Base-by-base conservation (phyloP, 345 rosid species). In the Eucalyptus pauciflora region DNA sequence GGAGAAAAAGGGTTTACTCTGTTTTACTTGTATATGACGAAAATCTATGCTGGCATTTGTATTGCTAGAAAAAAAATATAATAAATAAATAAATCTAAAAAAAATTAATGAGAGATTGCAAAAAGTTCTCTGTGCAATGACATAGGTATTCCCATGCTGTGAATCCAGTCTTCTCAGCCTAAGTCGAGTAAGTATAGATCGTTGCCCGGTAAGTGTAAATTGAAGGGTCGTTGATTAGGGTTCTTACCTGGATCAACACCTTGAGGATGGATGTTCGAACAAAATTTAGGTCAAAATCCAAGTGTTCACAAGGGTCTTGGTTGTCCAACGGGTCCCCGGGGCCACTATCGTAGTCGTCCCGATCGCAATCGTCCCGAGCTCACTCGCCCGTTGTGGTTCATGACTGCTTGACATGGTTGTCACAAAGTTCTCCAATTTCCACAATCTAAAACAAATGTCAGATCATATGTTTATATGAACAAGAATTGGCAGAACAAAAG, bases 31-130 rank as follows among this genome's bases (percentile, higher is more conserved):
- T 5, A 33, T 2, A 18, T 18, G 45, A 18, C 7, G 7, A 71
- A 76, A 76, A 76, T 22, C 1, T 1, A 0, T 3, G 2, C 48
- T 3, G 9, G 15, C 16, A 41, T 41, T 76, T 6, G 15, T 20
- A 41, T 41, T 22, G 48, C 41, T 41, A 41, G 41, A 41, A 41
- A 41, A 41, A 4, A 41, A 41, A 41, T 41, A 41, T n/a, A 41
- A 37, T 41, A 41, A 41, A 41, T 41, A 41, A 41, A 41, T 41
- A 41, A 41, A 41, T 41, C 41, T 41, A 41, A 41, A 41, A 41
- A 41, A 41, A 41, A 41, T 41, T 41, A 41, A 41, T 41, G 13
- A 41, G 13, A 76, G 7, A 37, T 8, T 37, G 48, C 83, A 76
- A 76, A 37, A 37, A 3, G 17, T 56, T 69, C 20, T 33, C 80